phyloP scores from a whole-genome alignment of 192 early-diverging fungal genomes.

The Gamsiella multidivaricata region DNA sequence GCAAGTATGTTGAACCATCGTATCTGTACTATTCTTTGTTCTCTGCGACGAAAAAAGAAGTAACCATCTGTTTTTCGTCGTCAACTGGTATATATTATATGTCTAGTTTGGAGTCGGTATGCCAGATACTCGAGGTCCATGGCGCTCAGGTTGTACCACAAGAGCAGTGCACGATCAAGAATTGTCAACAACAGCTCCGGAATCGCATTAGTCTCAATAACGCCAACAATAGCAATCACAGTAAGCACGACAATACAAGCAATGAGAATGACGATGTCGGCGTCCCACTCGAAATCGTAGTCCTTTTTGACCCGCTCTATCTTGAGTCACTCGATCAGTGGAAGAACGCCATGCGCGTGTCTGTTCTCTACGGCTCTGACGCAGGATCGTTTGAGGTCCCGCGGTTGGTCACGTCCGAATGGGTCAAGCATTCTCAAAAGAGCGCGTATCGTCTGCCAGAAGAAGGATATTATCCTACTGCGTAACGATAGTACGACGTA shows the following conservation, averaged over 20 bases:
- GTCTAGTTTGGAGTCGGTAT: conserved; percentile 26
- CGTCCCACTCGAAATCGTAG: conserved; percentile 12
- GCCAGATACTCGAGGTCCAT: conserved; percentile 19
- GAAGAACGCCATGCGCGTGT: conserved; percentile 27
- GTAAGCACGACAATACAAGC: background rate
- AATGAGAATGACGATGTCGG: conserved; percentile 10
- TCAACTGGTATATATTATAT: background rate
- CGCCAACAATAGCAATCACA: background rate
- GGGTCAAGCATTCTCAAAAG: conserved; percentile 36
- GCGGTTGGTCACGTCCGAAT: conserved; percentile 36
- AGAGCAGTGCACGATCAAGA: conserved; percentile 36
- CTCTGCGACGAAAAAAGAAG: background rate
- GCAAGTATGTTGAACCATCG: conserved; percentile 9
- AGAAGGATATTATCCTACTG: conserved; percentile 30
- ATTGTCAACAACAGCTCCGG: conserved; percentile 28
- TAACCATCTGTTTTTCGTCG: background rate
- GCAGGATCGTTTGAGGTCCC: conserved; percentile 25
- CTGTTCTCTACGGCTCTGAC: conserved; percentile 14
- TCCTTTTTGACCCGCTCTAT: conserved; percentile 40
- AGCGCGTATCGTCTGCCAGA: conserved; percentile 29
- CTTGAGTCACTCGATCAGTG: conserved; percentile 37
- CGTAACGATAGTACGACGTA: too few species aligned
- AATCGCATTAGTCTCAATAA: conserved; percentile 1
- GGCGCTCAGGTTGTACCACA: conserved; percentile 29
- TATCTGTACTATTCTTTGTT: conserved; percentile 2